These are phyloP conservation scores for Bolboschoenus planiculmis DNA, from an alignment of 176 grass and related monocot genomes.

Conservation along the genomic window DNA sequence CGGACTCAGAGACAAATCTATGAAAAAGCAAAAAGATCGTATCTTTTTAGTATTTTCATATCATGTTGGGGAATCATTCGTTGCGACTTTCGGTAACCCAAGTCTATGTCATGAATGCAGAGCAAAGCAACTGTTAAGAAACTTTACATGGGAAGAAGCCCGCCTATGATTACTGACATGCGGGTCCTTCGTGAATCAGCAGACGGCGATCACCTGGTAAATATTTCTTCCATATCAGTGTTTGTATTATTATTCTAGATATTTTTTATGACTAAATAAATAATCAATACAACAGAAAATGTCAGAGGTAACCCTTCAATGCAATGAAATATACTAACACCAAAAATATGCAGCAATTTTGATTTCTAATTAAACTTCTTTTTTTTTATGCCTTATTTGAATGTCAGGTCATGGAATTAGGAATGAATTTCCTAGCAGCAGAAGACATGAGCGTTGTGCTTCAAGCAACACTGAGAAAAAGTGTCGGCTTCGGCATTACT, in stretches of 20 bases:
- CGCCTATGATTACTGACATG: slow-evolving; percentile 72
- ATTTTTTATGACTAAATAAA: not conserved
- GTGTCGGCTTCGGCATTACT: slow-evolving; percentile 70
- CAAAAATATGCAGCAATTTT: not conserved
- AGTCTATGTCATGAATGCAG: slow-evolving; percentile 37
- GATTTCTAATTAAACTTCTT: not conserved
- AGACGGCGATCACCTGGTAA: slow-evolving; percentile 93
- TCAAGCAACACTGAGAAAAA: slow-evolving; percentile 72
- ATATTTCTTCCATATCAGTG: slow-evolving; percentile 1
- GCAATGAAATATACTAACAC: not conserved
- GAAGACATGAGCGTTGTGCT: slow-evolving; percentile 90
- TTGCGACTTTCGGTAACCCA: not conserved
- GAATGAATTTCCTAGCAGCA: slow-evolving; percentile 86
- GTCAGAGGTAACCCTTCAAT: not conserved
- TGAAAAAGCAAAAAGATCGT: not conserved
- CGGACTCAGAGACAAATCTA: not conserved
- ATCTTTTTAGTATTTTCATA: slow-evolving; percentile 9
- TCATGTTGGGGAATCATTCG: slow-evolving; percentile 8
- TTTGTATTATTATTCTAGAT: not conserved
- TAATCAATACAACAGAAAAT: not conserved
- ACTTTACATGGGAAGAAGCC: slow-evolving; percentile 91
- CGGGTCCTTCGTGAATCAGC: slow-evolving; percentile 75
- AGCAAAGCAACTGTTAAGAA: slow-evolving; percentile 74
- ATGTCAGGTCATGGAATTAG: slow-evolving; percentile 78
- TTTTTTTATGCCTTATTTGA: not conserved